Conservation (phyloP, 495 filamentous ascomycete genomes). For the Diplogelasinospora grovesii region DNA sequence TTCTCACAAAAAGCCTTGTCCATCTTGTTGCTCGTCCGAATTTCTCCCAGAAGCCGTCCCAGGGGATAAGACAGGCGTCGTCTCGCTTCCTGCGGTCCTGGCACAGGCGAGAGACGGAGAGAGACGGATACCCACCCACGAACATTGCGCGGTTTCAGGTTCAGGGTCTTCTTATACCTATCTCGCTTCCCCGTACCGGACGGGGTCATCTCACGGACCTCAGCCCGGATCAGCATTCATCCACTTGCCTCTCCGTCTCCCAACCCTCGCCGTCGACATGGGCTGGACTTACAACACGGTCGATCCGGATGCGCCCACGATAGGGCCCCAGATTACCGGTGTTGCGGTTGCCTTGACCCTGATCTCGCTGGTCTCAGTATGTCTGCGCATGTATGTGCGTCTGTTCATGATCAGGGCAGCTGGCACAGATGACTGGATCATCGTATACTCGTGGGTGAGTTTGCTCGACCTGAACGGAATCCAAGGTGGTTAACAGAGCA, state of each 20-base stretch:
- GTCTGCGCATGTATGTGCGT: conserved; percentile 31
- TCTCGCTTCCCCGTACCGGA: no score
- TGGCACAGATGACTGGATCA: conserved; percentile 35
- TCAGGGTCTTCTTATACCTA: no score
- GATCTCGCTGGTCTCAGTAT: conserved; percentile 30
- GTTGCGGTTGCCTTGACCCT: conserved; percentile 25
- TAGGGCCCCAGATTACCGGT: conserved; percentile 27
- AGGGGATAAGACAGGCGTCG: no score
- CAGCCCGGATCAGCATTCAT: no score
- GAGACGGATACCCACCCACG: no score
- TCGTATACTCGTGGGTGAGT: conserved; percentile 31
- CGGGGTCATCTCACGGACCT: no score
- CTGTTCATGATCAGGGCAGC: conserved; percentile 26
- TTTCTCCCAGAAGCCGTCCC: no score
- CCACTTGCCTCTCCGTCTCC: conserved; percentile 1
- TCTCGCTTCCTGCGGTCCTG: no score
- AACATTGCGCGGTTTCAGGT: no score
- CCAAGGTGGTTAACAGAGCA: background rate
- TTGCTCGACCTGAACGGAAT: background rate
- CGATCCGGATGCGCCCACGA: conserved; percentile 29
- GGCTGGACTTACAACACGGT: conserved; percentile 36
- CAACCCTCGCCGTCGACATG: conserved; percentile 17
- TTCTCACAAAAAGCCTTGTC: no score
- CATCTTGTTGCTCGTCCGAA: no score
- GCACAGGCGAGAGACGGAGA: no score